phyloP scores from a whole-genome alignment of 768 basidiomycete species.

The Leccinum longicurvipes region DNA sequence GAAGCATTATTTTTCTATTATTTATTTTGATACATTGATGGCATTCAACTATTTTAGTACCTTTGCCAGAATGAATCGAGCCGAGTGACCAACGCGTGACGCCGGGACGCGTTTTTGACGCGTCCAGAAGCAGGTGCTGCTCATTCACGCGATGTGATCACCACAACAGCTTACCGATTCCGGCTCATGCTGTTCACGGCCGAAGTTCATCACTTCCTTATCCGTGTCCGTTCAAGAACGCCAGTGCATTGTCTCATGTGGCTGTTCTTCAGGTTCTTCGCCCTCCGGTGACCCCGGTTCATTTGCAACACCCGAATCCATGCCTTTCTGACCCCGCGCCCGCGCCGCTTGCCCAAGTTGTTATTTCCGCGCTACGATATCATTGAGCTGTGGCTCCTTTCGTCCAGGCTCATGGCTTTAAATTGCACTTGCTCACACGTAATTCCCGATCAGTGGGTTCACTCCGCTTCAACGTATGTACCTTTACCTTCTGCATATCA shows the following conservation, averaged over 20 bases:
- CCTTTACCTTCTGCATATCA: slow-evolving; percentile 16
- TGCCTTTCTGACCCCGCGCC: slow-evolving; percentile 20
- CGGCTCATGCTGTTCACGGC: slow-evolving; percentile 4
- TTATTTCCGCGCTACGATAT: slow-evolving; percentile 25
- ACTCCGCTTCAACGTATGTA: slow-evolving; percentile 8
- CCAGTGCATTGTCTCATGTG: slow-evolving; percentile 25
- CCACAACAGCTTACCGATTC: slow-evolving; percentile 16
- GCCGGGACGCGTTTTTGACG: slow-evolving; percentile 24
- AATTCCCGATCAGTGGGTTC: slow-evolving; percentile 20
- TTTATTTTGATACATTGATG: neutral
- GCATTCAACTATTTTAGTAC: slow-evolving; percentile 5
- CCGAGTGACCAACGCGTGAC: slow-evolving; percentile 23
- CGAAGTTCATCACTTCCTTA: slow-evolving; percentile 21
- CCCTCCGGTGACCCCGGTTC: slow-evolving; percentile 22
- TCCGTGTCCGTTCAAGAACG: slow-evolving; percentile 15
- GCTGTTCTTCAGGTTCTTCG: slow-evolving; percentile 14
- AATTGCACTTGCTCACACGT: slow-evolving; percentile 22
- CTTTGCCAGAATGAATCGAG: slow-evolving; percentile 13
- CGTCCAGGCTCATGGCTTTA: slow-evolving; percentile 6
- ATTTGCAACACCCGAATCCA: slow-evolving; percentile 26
- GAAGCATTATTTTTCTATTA: slow-evolving; percentile 8
- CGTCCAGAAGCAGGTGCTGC: slow-evolving; percentile 13
- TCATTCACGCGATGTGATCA: too few species aligned
- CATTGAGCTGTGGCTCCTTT: slow-evolving; percentile 11
- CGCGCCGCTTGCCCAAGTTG: slow-evolving; percentile 11